Percentiles rank a stretch among this genome's conserved stretches.
Conservation (phyloP, 163 green algal genomes). For the Chloromonas sp. region DNA sequence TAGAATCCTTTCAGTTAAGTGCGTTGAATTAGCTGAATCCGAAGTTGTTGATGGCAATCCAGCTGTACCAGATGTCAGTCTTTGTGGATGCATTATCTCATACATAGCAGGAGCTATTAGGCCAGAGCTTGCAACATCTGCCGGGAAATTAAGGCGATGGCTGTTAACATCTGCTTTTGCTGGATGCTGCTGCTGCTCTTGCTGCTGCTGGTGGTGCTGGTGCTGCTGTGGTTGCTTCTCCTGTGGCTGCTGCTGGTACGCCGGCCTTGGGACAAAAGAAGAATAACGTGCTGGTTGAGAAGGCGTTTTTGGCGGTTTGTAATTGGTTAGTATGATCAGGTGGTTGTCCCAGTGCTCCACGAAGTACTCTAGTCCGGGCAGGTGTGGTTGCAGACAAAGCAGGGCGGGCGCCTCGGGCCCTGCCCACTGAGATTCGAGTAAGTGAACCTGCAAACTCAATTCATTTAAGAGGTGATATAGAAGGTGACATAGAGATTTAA, state of each 20-base stretch:
- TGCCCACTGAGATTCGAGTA: constrained; percentile 20
- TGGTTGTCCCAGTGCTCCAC: constrained; percentile 47
- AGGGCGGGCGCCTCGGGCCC: neutral
- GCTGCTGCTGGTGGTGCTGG: constrained; percentile 3
- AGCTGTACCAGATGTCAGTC: too few relatives aligned
- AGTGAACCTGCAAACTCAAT: constrained; percentile 23
- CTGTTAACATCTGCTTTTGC: neutral
- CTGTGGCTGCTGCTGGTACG: neutral
- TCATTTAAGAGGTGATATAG: too few relatives aligned
- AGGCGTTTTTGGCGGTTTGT: neutral
- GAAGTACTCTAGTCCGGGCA: constrained; percentile 65
- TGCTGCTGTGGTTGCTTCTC: neutral
- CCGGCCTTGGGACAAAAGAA: neutral
- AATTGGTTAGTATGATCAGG: constrained; percentile 51
- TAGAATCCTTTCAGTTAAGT: neutral
- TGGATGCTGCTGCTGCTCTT: constrained; percentile 9
- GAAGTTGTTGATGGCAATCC: too few relatives aligned
- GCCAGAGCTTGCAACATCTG: too few relatives aligned
- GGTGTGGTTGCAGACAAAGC: constrained; percentile 30
- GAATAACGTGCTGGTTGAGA: too few relatives aligned
- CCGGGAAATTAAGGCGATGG: neutral
- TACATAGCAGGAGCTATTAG: too few relatives aligned
- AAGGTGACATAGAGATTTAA: too few relatives aligned
- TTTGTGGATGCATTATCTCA: too few relatives aligned
- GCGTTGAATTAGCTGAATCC: neutral